A percentile compares a stretch with the other conserved stretches of the same genome.
These are phyloP conservation scores for Malus hybrid DNA, from an alignment of 331 rosid genomes.

Conservation along the genomic window DNA sequence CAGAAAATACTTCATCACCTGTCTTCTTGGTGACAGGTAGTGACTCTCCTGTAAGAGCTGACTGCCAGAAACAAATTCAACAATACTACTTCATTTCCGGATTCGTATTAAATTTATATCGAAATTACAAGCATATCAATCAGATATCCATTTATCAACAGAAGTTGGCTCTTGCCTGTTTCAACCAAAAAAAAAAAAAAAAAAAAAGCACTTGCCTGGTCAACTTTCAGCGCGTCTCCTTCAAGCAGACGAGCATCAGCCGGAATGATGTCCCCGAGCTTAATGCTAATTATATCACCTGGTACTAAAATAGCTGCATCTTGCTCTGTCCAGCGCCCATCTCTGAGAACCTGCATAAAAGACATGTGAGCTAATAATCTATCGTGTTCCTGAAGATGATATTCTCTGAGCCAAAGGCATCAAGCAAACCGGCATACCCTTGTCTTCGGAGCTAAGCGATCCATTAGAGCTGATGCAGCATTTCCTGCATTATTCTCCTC, in stretches of 20 bases:
- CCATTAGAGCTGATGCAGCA: conserved; percentile 84
- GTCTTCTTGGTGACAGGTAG: conserved; percentile 68
- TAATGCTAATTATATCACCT: conserved; percentile 85
- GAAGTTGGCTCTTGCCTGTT: background rate
- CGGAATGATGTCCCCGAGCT: conserved; percentile 78
- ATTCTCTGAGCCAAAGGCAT: conserved; percentile 2
- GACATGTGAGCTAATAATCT: background rate
- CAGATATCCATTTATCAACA: background rate
- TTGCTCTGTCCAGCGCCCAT: conserved; percentile 76
- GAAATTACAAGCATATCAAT: background rate
- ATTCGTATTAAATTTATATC: background rate
- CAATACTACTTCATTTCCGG: background rate
- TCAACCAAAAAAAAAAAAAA: no score
- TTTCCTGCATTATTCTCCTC: conserved; percentile 85
- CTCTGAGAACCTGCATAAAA: conserved; percentile 63
- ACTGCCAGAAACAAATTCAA: conserved; percentile 36
- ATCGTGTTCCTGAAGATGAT: background rate
- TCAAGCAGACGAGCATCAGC: conserved; percentile 91
- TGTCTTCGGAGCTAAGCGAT: conserved; percentile 73
- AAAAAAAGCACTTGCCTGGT: conserved; percentile 47
- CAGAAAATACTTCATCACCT: conserved; percentile 70
- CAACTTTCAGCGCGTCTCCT: conserved; percentile 81
- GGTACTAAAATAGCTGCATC: conserved; percentile 77
- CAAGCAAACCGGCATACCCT: conserved; percentile 30
- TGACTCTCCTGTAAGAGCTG: conserved; percentile 87